Evolutionary conservation across 768 basidiomycete genomes (phyloP).

Genomic region (Trametes gibbosa): DNA sequence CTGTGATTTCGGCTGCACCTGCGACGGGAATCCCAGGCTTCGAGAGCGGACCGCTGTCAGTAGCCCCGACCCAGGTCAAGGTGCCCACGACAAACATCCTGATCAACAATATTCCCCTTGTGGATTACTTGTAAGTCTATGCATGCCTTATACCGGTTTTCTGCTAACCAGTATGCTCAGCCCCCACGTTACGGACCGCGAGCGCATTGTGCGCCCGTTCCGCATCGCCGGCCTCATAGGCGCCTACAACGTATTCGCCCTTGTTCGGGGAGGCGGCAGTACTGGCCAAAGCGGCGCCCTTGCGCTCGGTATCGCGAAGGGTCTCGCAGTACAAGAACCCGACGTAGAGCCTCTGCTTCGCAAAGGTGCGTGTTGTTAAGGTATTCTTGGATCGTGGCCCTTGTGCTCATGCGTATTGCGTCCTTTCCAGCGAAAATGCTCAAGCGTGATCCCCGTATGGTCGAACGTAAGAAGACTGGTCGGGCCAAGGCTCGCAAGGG

Average conservation of each 20-base stretch:
- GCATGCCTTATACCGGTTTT: background rate
- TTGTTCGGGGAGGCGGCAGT: slow-evolving; percentile 81
- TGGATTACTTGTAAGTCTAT: slow-evolving; percentile 61
- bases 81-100: slow-evolving; percentile 67
- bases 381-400: background rate
- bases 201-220: slow-evolving; percentile 78
- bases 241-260: slow-evolving; percentile 67
- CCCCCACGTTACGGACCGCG: slow-evolving; percentile 68
- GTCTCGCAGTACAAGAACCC: slow-evolving; percentile 68
- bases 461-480: slow-evolving; percentile 97
- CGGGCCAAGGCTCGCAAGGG: slow-evolving; percentile 88
- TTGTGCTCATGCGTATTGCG: background rate
- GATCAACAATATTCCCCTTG: slow-evolving; percentile 80
- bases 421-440: slow-evolving; percentile 67
- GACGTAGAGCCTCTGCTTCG: slow-evolving; percentile 62
- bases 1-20: background rate
- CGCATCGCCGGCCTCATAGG: slow-evolving; percentile 81
- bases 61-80: slow-evolving; percentile 21
- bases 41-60: slow-evolving; percentile 18
- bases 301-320: slow-evolving; percentile 73
- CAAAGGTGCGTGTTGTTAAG: slow-evolving; percentile 53
- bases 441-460: slow-evolving; percentile 94
- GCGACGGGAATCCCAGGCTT: slow-evolving; percentile 6
- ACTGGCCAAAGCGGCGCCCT: slow-evolving; percentile 92
- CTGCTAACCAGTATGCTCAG: background rate